Evolutionary conservation across 1,284 basidiomycete species (phyloP), one percentile per base, ranked within the genome.

Genomic region (Pseudozyma sp.): DNA sequence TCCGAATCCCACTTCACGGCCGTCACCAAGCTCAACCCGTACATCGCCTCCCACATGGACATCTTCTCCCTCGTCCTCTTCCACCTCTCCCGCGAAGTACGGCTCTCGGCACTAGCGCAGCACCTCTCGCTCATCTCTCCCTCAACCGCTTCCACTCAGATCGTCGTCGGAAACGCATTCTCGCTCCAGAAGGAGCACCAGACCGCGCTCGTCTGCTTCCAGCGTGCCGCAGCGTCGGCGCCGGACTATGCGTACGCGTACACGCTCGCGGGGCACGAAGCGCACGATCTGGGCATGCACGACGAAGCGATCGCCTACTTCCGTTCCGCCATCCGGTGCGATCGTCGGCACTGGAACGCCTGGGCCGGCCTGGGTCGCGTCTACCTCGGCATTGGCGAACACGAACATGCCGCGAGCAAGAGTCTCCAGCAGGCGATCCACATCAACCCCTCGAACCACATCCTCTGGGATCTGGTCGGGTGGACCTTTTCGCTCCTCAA

Each of bases 251-350:
- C 82, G 14, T 84, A 84, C 52, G 79, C 80, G 2, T 83, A 77
- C 56, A 84, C 82, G 2, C 61, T 84, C 8, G 81, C 82, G 2
- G 82, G 82, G 3, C 78, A 83, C 65, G 82, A 84, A 61, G 77
- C 79, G 13, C 68, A 79, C 16, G 79, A 82, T 51, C 68, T 84
- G 34, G 75, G 77, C 2, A 48, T 78, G 53, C 76, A 75, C 16
- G 73, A 77, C 33, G 68, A 79, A 17, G 81, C 79, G 6, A 67
- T 81, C 17, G 70, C 74, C 33, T 81, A 79, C 48, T 84, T 83
- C 40, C 68, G 80, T 14, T 64, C 72, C 37, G 80, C 80, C 19
- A 77, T 82, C 42, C 71, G 77, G 14, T 74, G 76, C 48, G 81
- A 83, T 42, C 57, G 65, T 24, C 54, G 79, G 30, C 82, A 83